Percentiles rank a stretch among this genome's conserved stretches.
Evolutionary conservation across 148 eudicot genomes (phyloP).

Genomic region (Dysphania ambrosioides): DNA sequence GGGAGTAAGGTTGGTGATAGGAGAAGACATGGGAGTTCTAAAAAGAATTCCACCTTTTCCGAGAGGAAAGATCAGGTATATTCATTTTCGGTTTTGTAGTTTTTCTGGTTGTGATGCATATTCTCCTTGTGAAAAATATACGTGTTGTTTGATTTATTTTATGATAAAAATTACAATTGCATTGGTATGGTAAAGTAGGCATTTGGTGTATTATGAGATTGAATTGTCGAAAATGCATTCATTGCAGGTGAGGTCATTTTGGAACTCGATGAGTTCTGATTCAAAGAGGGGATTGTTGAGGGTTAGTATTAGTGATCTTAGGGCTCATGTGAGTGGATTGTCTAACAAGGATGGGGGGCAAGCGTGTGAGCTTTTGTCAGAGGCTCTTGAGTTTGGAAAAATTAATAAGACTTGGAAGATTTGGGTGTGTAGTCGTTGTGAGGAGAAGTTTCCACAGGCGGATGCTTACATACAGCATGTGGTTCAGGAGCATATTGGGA

Average conservation of each 20-base stretch:
- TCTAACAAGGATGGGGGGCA: constrained; percentile 48
- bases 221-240: neutral
- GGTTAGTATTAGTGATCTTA: constrained; percentile 53
- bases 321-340: constrained; percentile 49
- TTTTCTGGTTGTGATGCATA: constrained; percentile 1
- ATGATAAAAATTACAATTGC: neutral
- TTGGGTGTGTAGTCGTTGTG: constrained; percentile 83
- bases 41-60: constrained; percentile 48
- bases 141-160: neutral
- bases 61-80: constrained; percentile 74
- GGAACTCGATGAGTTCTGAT: constrained; percentile 66
- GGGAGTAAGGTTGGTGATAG: constrained; percentile 49
- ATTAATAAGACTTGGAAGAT: constrained; percentile 63
- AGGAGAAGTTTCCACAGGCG: constrained; percentile 55
- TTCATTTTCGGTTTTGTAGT: too few relatives aligned
- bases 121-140: neutral
- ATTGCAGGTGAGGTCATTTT: constrained; percentile 58
- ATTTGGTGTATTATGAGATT: too few relatives aligned
- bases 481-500: constrained; percentile 68
- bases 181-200: too few relatives aligned
- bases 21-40: constrained; percentile 47
- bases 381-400: constrained; percentile 68
- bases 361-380: constrained; percentile 53
- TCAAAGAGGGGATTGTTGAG: constrained; percentile 58
- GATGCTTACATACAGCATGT: constrained; percentile 64